Conservation (phyloP, 2,329 filamentous ascomycete species). For the Penicillium vulpinum region DNA sequence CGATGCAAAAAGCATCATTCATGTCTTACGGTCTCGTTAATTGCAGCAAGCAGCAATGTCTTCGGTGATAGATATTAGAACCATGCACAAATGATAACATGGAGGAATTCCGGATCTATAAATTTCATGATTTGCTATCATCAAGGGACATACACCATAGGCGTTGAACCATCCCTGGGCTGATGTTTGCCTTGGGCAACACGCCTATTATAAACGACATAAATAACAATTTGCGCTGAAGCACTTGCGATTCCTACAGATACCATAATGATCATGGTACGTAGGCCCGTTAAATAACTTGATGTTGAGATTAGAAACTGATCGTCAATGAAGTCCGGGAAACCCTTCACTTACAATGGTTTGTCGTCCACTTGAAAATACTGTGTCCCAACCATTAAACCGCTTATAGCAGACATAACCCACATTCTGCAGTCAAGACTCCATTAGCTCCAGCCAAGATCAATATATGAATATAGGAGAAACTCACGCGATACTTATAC, state of each 20-base stretch:
- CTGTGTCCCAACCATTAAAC: neutral
- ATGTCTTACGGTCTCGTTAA: too few relatives aligned
- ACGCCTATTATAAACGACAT: neutral
- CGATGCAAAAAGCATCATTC: too few relatives aligned
- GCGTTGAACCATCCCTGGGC: neutral
- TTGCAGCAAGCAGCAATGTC: neutral
- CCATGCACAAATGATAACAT: neutral
- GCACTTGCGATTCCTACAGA: neutral
- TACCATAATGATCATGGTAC: neutral
- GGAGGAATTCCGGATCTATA: neutral
- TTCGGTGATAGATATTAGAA: neutral
- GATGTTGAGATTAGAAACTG: neutral
- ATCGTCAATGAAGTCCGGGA: neutral
- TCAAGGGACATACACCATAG: neutral
- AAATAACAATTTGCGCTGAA: neutral
- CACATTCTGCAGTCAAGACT: neutral
- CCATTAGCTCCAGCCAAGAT: neutral
- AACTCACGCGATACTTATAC: conserved; percentile 1
- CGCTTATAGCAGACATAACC: neutral
- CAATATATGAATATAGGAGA: neutral
- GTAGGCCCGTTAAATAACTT: neutral
- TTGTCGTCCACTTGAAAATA: neutral
- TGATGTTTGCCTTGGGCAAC: neutral
- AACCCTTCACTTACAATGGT: neutral
- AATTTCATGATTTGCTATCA: neutral